Base-by-base conservation (phyloP, 495 filamentous ascomycete species). In the Hyaloscypha variabilis region DNA sequence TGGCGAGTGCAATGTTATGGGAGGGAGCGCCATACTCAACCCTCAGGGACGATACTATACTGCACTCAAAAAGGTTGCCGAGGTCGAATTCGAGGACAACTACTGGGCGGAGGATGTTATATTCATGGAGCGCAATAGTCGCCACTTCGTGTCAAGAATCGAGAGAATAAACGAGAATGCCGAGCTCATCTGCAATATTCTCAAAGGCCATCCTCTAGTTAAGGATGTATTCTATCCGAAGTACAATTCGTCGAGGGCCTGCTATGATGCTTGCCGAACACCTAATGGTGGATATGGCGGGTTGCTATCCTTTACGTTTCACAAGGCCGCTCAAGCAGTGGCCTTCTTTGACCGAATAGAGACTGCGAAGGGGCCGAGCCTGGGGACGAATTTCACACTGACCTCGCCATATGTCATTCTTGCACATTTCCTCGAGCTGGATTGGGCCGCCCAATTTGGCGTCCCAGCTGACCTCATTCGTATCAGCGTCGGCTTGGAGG, bases 1-100 rank as follows among this genome's bases (percentile, higher is more conserved):
- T 62, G 95, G 95, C 30, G 94, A 97, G 75, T 92, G 91, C 75
- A 98, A 99, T 76, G 95, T 99, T 59, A 97, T 98, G 95, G 95
- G 93, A 67, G 95, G 95, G 61, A 89, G 92, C 73, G 82, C 87
- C 11, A 88, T 97, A 49, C 78, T 97, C 53, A 99, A 98, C 73
- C 93, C 96, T 3, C 84, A 89, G 57, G 80, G 87, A 19, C 83
- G 74, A 17, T 91, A 88, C 74, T 98, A 97, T 77, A 52, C 75
- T 0, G 63, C 74, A 0, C 72, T 99, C 29, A 96, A 93, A 69
- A 71, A 79, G 10, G 81, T 80, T 26, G 85, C 89, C 63, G 76
- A 73, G 6, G 69, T 64, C 3, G 85, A 91, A 19, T 96, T 90
- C 72, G 93, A 97, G 77, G 93, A 97, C 71, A 92, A 90, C 58